These are phyloP conservation scores for Suhomyces atakaporum DNA, from an alignment of 1,139 yeast species.

Conservation along the genomic window DNA sequence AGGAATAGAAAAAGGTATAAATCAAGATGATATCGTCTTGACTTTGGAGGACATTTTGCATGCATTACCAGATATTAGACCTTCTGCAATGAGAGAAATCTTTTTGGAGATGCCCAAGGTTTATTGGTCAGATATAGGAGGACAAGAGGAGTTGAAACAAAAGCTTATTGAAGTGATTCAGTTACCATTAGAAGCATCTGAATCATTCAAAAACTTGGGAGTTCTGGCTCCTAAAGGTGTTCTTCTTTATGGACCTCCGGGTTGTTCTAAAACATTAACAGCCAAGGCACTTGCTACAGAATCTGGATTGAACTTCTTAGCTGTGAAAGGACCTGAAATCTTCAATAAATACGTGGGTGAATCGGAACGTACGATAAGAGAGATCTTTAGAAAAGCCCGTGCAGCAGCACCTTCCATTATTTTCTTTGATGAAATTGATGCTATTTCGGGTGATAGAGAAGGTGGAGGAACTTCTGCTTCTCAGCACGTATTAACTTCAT, in stretches of 20 bases:
- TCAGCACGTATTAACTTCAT: constrained; percentile 82
- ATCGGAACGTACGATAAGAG: constrained; percentile 85
- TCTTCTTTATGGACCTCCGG: constrained; percentile 91
- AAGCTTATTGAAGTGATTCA: constrained; percentile 89
- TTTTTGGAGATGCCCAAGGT: constrained; percentile 93
- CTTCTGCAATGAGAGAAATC: constrained; percentile 96
- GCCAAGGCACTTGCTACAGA: constrained; percentile 96
- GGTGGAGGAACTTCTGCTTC: constrained; percentile 71
- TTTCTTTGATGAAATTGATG: constrained; percentile 95
- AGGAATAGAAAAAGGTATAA: constrained; percentile 36
- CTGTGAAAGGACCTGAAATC: constrained; percentile 94
- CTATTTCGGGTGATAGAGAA: constrained; percentile 74
- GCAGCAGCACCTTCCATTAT: constrained; percentile 92
- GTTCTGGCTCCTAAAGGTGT: constrained; percentile 92
- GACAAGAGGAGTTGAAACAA: constrained; percentile 79
- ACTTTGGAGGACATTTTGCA: constrained; percentile 56
- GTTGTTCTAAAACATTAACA: constrained; percentile 90
- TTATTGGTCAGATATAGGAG: constrained; percentile 94
- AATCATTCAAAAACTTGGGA: constrained; percentile 73
- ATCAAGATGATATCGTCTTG: constrained; percentile 32
- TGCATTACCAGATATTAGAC: constrained; percentile 78
- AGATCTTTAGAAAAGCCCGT: constrained; percentile 86
- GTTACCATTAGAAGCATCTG: constrained; percentile 83
- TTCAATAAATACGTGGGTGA: constrained; percentile 95
- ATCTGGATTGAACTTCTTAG: constrained; percentile 87